phyloP scores from a whole-genome alignment of 2,329 filamentous ascomycete genomes.

The Aspergillus tamarii region DNA sequence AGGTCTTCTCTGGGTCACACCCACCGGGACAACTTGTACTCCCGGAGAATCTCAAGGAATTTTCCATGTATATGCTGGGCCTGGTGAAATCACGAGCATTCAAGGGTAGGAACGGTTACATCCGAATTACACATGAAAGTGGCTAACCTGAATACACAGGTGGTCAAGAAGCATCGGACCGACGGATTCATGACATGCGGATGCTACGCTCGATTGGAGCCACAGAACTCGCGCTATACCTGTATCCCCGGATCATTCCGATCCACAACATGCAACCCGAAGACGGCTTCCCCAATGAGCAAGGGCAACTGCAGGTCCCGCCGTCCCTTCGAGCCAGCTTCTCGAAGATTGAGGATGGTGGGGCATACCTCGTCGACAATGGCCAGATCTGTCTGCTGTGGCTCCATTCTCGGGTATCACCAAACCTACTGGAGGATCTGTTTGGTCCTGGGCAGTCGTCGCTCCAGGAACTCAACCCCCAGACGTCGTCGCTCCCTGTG shows the following conservation, averaged over 20 bases:
- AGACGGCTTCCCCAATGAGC: constrained; percentile 92
- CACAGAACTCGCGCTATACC: constrained; percentile 82
- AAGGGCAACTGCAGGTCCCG: constrained; percentile 84
- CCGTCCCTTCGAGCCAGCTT: constrained; percentile 80
- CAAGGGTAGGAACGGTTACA: constrained; percentile 60
- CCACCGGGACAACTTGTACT: constrained; percentile 92
- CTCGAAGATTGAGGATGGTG: constrained; percentile 84
- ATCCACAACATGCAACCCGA: constrained; percentile 85
- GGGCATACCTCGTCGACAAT: constrained; percentile 93
- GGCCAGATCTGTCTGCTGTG: constrained; percentile 90
- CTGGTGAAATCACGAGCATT: constrained; percentile 89
- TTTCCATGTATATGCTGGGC: constrained; percentile 92
- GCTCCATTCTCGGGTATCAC: constrained; percentile 90
- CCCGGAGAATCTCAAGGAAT: constrained; percentile 94
- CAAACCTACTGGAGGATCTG: constrained; percentile 85
- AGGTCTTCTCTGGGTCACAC: constrained; percentile 84
- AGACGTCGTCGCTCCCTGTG: constrained; percentile 76
- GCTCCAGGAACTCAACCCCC: constrained; percentile 78
- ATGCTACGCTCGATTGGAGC: constrained; percentile 87
- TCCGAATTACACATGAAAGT: neutral
- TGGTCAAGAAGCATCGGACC: constrained; percentile 86
- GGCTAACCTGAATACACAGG: constrained; percentile 47
- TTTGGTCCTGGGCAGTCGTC: constrained; percentile 76
- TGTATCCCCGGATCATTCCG: constrained; percentile 92
- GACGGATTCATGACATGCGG: constrained; percentile 86